Base-by-base conservation (phyloP, 805 yeast genomes). In the Metschnikowia anglica region DNA sequence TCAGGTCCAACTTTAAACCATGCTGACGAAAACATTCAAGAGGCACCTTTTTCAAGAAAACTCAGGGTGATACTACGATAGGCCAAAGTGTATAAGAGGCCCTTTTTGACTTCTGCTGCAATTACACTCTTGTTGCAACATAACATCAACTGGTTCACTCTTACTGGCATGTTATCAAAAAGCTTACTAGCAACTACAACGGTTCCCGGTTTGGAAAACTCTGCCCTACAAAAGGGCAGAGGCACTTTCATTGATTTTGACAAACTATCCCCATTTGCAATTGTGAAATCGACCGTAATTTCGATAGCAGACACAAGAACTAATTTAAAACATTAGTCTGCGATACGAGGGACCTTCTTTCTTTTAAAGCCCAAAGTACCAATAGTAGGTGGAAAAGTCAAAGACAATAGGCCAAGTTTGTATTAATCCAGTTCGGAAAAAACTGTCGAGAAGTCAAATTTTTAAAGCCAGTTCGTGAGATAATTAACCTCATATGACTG, bases 121-220 rank as follows among this genome's bases (percentile, higher is more conserved):
- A 63, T 20, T 10, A 52, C 54, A 1, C 49, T 37, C 37, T 55
- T 52, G 0, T 68, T 53, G 9, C 33, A 38, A 0, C 45, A 21
- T 3, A 51, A 46, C 4, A 49, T 21, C 1, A 66, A 21, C 5
- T 61, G 61, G 1, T 41, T 45, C 24, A 63, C 56, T 17, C 85
- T 56, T 3, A 78, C 80, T 0, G 79, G 78, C 1, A 70, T 26
- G 18, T 60, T 65, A 1, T 59, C 59, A 54, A 77, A 80, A 10
- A 79, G 37, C 37, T 71, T 69, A 5, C 60, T 47, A 3, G 68
- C 62, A 2, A 51, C 46, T 3, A 76, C 60, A 0, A 56, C 37
- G 0, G 82, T 73, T 0, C 82, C 82, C 27, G 11, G 23, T 8
- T 18, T 10, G 12, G 45, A 41, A 8, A 17, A 20, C 6, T 13